phyloP scores from a whole-genome alignment of 805 yeast genomes.

The Zygoascus tannicola region DNA sequence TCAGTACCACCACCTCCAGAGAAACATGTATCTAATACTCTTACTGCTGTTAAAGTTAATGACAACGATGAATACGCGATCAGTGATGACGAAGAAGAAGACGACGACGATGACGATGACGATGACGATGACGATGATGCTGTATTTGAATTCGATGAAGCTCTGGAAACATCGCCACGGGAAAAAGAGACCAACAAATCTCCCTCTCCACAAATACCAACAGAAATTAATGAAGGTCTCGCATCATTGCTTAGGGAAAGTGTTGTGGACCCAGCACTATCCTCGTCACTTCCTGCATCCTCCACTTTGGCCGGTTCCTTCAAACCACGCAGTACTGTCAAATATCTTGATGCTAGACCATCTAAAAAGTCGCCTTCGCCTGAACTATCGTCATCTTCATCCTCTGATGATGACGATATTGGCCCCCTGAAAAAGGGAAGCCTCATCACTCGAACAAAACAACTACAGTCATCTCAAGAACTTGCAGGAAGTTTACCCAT shows the following conservation, averaged over 20 bases:
- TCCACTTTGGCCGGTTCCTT: background rate
- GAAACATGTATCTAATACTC: background rate
- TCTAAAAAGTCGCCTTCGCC: background rate
- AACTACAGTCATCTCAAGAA: background rate
- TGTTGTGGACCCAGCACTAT: slow-evolving; percentile 8
- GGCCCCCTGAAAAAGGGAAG: background rate
- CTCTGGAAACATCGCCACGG: slow-evolving; percentile 6
- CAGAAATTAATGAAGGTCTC: background rate
- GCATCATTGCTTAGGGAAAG: slow-evolving; percentile 1
- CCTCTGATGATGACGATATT: background rate
- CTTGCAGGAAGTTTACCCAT: slow-evolving; percentile 15
- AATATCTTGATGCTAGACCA: slow-evolving; percentile 7
- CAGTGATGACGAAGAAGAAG: too few relatives aligned
- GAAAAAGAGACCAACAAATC: slow-evolving; percentile 2
- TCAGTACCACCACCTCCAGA: background rate
- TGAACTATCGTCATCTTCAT: background rate
- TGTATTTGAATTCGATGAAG: slow-evolving; percentile 19
- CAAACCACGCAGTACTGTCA: slow-evolving; percentile 4
- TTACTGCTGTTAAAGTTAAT: too few relatives aligned
- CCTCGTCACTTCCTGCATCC: slow-evolving; percentile 7
- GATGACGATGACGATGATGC: slow-evolving; percentile 9
- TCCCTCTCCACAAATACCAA: background rate
- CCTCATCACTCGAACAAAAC: background rate
- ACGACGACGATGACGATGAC: slow-evolving; percentile 2
- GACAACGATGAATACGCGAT: too few relatives aligned